A percentile compares a stretch with the other conserved stretches of the same genome.
Evolutionary conservation across 805 yeast species (phyloP).

Genomic region (Starmerella asiatica): DNA sequence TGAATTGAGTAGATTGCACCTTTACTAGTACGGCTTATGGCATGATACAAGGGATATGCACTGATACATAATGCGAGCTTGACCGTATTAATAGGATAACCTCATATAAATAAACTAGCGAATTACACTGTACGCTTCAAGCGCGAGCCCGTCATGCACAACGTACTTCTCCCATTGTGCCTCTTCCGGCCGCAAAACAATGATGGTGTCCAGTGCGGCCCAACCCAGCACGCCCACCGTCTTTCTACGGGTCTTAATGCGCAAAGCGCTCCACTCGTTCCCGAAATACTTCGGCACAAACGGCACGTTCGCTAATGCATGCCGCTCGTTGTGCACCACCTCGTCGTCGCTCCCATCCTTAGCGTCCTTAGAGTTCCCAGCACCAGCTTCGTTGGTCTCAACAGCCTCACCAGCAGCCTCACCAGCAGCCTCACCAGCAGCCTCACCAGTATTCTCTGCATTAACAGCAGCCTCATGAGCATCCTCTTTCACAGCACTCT

Average conservation of each 20-base stretch:
- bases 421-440: neutral
- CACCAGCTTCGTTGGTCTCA: neutral
- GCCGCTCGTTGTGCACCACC: conserved; percentile 34
- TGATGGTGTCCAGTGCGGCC: conserved; percentile 59
- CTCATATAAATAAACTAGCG: too few species aligned
- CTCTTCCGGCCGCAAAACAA: conserved; percentile 59
- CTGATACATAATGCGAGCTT: too few species aligned
- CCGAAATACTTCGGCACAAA: conserved; percentile 63
- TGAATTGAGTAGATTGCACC: too few species aligned
- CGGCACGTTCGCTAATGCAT: conserved; percentile 50
- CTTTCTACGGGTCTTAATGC: conserved; percentile 39
- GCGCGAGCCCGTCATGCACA: conserved; percentile 45
- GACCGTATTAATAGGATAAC: too few species aligned
- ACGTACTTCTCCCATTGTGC: conserved; percentile 80
- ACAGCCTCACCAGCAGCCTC: neutral
- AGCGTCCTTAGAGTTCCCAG: neutral
- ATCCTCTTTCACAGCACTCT: neutral
- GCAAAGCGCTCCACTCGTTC: conserved; percentile 79
- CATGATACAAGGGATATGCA: too few species aligned
- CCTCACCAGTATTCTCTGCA: neutral
- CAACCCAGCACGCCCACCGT: conserved; percentile 49
- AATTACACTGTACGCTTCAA: conserved; percentile 60
- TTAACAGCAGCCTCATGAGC: neutral
- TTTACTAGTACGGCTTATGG: too few species aligned
- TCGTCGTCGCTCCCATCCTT: neutral